These are phyloP conservation scores for Allium sativum DNA, from an alignment of 106 monocot genomes.

Conservation along the genomic window DNA sequence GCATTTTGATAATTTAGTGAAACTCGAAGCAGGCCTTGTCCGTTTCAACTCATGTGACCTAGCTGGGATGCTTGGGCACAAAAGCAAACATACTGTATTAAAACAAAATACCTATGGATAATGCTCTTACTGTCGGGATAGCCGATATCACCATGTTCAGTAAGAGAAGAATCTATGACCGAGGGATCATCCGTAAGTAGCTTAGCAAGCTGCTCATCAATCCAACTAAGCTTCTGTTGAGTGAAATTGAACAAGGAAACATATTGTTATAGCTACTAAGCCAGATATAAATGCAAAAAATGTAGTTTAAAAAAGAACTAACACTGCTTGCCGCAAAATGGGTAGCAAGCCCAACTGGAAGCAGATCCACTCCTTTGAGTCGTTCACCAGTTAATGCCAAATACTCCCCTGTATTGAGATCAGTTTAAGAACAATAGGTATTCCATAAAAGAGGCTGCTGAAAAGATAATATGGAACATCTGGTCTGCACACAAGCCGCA, in stretches of 20 bases:
- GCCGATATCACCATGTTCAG: conserved; percentile 75
- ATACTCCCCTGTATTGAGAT: conserved; percentile 60
- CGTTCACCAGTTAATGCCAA: conserved; percentile 90
- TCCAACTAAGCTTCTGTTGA: conserved; percentile 57
- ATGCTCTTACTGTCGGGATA: conserved; percentile 92
- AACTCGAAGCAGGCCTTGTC: no score
- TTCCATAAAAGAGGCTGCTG: neutral
- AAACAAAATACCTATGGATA: conserved; percentile 49
- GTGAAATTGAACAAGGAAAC: neutral
- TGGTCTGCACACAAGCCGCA: neutral
- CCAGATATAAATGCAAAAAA: neutral
- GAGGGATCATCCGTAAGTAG: conserved; percentile 96
- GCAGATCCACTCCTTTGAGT: conserved; percentile 82
- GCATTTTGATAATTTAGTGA: no score
- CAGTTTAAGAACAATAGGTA: neutral
- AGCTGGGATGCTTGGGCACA: no score
- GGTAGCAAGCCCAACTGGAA: conserved; percentile 87
- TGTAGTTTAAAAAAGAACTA: conserved; percentile 11
- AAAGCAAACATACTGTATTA: neutral
- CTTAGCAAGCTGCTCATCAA: conserved; percentile 78
- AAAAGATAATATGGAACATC: neutral
- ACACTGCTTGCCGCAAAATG: conserved; percentile 72
- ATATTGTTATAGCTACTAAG: no score
- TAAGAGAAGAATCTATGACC: conserved; percentile 75
- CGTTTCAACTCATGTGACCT: no score